Conservation (phyloP, 768 basidiomycete species). For the Hericium coralloides region DNA sequence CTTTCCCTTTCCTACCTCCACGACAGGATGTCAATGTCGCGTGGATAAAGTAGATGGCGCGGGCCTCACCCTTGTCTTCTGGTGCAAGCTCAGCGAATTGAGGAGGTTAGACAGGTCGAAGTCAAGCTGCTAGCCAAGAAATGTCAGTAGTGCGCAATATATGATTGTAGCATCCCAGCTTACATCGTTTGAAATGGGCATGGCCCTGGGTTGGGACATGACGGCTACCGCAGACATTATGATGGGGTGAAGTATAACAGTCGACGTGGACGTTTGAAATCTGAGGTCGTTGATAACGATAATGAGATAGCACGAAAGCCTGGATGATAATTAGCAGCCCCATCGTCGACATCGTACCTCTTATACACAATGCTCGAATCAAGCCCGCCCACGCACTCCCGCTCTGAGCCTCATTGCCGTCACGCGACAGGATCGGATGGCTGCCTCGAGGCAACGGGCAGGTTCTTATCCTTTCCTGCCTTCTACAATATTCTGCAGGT, state of each 20-base stretch:
- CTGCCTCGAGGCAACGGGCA: background rate
- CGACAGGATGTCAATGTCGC: constrained; percentile 2
- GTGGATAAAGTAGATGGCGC: background rate
- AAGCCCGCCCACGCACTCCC: background rate
- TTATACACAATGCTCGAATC: background rate
- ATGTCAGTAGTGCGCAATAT: background rate
- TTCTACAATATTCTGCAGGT: background rate
- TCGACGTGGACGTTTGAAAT: background rate
- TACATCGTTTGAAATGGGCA: background rate
- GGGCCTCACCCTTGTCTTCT: constrained; percentile 10
- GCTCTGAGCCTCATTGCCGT: background rate
- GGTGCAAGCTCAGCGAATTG: constrained; percentile 12
- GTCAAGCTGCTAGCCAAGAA: constrained; percentile 5
- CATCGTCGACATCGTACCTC: background rate
- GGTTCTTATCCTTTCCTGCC: background rate
- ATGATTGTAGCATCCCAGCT: background rate
- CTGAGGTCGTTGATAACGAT: background rate
- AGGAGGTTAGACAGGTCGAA: constrained; percentile 9
- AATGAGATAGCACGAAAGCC: background rate
- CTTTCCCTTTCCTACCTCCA: constrained; percentile 16
- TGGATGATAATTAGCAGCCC: background rate
- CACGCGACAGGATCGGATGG: background rate
- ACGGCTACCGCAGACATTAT: background rate
- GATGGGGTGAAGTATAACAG: background rate
- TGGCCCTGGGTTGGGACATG: background rate